Conservation (phyloP, 2,329 filamentous ascomycete species). For the Colletotrichum orbiculare region DNA sequence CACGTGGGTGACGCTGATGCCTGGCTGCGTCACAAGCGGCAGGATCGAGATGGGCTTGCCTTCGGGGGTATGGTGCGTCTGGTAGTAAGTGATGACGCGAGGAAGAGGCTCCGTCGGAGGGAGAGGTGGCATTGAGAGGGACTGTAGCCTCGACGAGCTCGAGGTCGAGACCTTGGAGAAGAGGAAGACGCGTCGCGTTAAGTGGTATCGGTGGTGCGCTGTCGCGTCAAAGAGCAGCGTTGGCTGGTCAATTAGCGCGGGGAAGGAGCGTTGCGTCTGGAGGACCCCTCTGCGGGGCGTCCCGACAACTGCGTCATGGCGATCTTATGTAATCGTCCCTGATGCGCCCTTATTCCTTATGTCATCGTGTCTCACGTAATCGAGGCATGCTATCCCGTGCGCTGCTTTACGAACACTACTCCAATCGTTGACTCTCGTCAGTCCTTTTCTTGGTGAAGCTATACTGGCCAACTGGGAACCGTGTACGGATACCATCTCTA, state of each 20-base stretch:
- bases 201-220: neutral
- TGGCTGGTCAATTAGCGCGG: conserved; percentile 7
- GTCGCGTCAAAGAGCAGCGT: conserved; percentile 1
- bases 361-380: too few relatives aligned
- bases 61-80: conserved; percentile 61
- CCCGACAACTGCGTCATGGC: neutral
- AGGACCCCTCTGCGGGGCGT: neutral
- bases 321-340: conserved; percentile 8
- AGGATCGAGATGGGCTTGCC: conserved; percentile 63
- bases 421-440: too few relatives aligned
- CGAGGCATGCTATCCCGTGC: too few relatives aligned
- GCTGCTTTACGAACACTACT: too few relatives aligned
- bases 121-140: conserved; percentile 32
- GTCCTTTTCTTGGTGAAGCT: too few relatives aligned
- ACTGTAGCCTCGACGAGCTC: neutral
- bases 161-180: conserved; percentile 1
- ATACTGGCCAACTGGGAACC: too few relatives aligned
- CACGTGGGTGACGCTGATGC: conserved; percentile 76
- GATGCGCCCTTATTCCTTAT: too few relatives aligned
- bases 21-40: conserved; percentile 59
- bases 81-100: conserved; percentile 64
- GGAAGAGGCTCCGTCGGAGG: conserved; percentile 47
- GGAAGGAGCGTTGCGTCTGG: neutral
- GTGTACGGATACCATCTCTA: neutral
- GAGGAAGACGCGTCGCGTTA: conserved; percentile 8